A percentile compares a stretch with the other conserved stretches of the same genome.
Evolutionary conservation across 345 rosid species (phyloP).

Genomic region (Microthlaspi erraticum): DNA sequence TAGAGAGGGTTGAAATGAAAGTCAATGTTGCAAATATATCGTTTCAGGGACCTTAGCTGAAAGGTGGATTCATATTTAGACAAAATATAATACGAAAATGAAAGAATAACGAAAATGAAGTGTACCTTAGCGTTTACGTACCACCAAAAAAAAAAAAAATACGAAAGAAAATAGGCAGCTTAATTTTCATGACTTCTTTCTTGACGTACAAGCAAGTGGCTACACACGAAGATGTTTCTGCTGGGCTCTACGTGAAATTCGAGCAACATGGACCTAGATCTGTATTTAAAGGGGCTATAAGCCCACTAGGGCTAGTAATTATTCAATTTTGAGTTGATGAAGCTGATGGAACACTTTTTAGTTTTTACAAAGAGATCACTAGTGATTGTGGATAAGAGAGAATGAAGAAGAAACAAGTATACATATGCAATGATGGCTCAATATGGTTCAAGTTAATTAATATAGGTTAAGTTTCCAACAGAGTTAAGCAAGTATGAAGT

Average conservation of each 20-base stretch:
- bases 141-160: not conserved
- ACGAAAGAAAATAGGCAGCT: not conserved
- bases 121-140: slow-evolving; percentile 22
- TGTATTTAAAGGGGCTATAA: no score
- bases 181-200: slow-evolving; percentile 11
- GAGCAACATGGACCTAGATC: not conserved
- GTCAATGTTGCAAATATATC: not conserved
- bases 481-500: no score
- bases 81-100: not conserved
- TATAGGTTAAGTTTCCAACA: no score
- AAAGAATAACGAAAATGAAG: not conserved
- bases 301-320: no score
- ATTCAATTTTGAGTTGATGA: no score
- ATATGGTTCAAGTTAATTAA: no score
- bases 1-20: not conserved
- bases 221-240: slow-evolving; percentile 10
- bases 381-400: no score
- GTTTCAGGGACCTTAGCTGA: slow-evolving; percentile 3
- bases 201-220: slow-evolving; percentile 18
- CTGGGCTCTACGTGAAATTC: not conserved
- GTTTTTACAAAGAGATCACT: no score
- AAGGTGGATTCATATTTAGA: not conserved
- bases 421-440: no score
- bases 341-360: no score
- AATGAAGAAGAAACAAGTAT: no score